Percentiles rank a stretch among this genome's conserved stretches.
These are phyloP conservation scores for Boletellus deceptivus DNA, from an alignment of 1,284 basidiomycete genomes.

Conservation along the genomic window DNA sequence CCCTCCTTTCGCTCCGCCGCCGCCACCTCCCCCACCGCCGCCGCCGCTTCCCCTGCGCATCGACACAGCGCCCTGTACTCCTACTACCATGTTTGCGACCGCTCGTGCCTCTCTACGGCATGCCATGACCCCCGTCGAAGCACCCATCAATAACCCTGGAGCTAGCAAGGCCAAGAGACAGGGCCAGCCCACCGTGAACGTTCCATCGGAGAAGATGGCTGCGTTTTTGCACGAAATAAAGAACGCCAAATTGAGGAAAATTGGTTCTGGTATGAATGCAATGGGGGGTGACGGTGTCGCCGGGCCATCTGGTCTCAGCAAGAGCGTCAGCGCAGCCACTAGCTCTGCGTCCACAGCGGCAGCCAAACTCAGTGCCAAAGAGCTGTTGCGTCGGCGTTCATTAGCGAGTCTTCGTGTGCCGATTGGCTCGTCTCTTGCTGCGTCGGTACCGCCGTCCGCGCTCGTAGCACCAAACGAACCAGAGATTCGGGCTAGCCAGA, in stretches of 20 bases:
- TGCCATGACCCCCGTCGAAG: conserved; percentile 55
- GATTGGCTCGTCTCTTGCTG: conserved; percentile 22
- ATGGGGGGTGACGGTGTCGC: conserved; percentile 23
- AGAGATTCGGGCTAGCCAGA: conserved; percentile 17
- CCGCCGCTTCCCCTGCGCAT: conserved; percentile 40
- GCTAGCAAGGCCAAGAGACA: conserved; percentile 34
- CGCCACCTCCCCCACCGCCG: conserved; percentile 50
- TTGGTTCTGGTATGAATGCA: conserved; percentile 23
- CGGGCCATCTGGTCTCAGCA: conserved; percentile 31
- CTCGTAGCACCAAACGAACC: conserved; percentile 7
- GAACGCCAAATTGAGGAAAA: conserved; percentile 61
- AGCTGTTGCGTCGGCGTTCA: conserved; percentile 28
- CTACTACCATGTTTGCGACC: conserved; percentile 47
- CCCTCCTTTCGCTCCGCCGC: conserved; percentile 20
- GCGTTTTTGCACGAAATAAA: conserved; percentile 78
- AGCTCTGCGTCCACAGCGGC: neutral
- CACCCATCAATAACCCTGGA: conserved; percentile 54
- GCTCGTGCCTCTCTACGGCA: conserved; percentile 65
- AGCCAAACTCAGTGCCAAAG: conserved; percentile 17
- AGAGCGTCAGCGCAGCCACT: conserved; percentile 24
- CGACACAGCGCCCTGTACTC: conserved; percentile 28
- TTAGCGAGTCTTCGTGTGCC: conserved; percentile 29
- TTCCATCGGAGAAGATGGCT: conserved; percentile 76
- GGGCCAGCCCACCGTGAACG: conserved; percentile 64
- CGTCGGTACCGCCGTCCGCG: conserved; percentile 13